Percentiles rank a stretch among this genome's conserved stretches.
phyloP scores from a whole-genome alignment of 495 filamentous ascomycete genomes.

The Tuber microsphaerosporum region DNA sequence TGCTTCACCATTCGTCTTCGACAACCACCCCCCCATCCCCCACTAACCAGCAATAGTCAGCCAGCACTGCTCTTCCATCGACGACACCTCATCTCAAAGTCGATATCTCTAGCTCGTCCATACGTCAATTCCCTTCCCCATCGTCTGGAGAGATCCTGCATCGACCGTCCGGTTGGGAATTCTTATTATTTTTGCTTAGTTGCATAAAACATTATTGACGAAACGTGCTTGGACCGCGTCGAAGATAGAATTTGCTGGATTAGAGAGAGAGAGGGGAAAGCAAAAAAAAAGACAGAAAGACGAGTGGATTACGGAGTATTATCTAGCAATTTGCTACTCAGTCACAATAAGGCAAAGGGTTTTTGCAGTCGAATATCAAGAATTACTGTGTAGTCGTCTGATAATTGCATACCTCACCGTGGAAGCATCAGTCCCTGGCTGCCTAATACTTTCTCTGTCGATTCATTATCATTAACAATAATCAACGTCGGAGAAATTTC shows the following conservation, averaged over 20 bases:
- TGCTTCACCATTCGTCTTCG: constrained; percentile 19
- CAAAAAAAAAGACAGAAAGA: background rate
- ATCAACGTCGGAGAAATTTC: background rate
- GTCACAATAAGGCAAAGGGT: background rate
- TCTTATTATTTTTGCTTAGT: constrained; percentile 37
- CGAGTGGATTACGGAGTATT: background rate
- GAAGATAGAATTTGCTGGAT: constrained; percentile 7
- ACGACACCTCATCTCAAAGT: constrained; percentile 8
- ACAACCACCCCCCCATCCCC: background rate
- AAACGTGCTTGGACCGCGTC: constrained; percentile 12
- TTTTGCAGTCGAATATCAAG: background rate
- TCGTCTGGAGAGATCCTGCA: constrained; percentile 14
- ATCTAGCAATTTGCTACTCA: background rate
- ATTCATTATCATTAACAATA: background rate
- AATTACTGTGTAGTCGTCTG: background rate
- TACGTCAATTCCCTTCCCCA: constrained; percentile 11
- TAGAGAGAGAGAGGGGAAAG: background rate
- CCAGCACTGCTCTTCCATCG: constrained; percentile 11
- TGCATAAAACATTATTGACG: constrained; percentile 33
- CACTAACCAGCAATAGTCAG: constrained; percentile 21
- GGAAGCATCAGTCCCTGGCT: background rate
- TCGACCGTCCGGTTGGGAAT: constrained; percentile 12
- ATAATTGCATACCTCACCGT: background rate
- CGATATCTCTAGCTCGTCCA: constrained; percentile 13
- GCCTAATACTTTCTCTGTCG: background rate